Evolutionary conservation across 768 basidiomycete genomes (phyloP).

Genomic region (Mycena leptocephala): DNA sequence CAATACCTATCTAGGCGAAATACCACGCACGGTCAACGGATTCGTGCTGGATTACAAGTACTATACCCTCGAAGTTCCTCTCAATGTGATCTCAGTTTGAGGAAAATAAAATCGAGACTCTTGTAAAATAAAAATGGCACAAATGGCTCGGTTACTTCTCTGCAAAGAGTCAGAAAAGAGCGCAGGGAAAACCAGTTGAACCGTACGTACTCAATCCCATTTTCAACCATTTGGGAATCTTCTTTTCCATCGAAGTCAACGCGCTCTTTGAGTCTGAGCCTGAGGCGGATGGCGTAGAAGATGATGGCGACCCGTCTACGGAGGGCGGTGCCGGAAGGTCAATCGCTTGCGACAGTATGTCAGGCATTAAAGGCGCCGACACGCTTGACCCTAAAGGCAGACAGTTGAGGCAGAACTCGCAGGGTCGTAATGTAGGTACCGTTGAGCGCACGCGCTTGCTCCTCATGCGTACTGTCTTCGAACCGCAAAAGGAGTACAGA

Average conservation of each 20-base stretch:
- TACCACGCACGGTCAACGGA: no score
- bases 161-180: conserved; percentile 4
- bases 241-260: conserved; percentile 58
- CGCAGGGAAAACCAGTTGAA: background rate
- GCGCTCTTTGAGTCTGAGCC: background rate
- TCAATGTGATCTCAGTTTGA: no score
- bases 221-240: conserved; percentile 88
- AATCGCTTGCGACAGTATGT: conserved; percentile 71
- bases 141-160: conserved; percentile 41
- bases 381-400: conserved; percentile 65
- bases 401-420: background rate
- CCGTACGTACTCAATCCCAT: conserved; percentile 69
- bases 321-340: conserved; percentile 77
- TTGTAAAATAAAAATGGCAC: background rate
- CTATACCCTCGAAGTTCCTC: no score
- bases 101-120: no score
- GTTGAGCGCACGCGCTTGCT: conserved; percentile 63
- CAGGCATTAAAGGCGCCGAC: conserved; percentile 76
- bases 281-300: conserved; percentile 6
- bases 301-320: conserved; percentile 32
- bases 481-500: conserved; percentile 86
- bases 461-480: conserved; percentile 64
- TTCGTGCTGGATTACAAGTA: no score
- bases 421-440: conserved; percentile 53
- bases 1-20: no score